These are phyloP conservation scores for Zizania palustris DNA, from an alignment of 202 grass and related monocot species.

Conservation along the genomic window DNA sequence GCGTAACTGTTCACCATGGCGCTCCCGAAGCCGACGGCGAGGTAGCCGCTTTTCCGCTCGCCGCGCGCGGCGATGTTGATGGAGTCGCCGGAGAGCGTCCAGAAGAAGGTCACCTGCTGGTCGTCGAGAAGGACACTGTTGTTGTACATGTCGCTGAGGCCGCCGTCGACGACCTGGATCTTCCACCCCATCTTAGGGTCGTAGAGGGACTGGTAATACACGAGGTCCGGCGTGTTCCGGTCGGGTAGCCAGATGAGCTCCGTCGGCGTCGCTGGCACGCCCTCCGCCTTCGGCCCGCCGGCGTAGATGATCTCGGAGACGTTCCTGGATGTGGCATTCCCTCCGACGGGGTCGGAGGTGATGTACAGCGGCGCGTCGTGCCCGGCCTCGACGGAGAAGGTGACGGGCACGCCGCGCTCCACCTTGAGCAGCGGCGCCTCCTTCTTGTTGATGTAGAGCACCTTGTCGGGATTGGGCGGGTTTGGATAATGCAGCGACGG, in stretches of 20 bases:
- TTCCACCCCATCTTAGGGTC: constrained; percentile 98
- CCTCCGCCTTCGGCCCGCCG: constrained; percentile 56
- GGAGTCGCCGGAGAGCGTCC: constrained; percentile 76
- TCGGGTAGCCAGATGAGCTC: constrained; percentile 79
- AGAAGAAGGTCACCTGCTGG: constrained; percentile 90
- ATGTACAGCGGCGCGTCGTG: constrained; percentile 86
- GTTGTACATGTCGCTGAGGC: constrained; percentile 98
- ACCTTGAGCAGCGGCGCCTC: constrained; percentile 92
- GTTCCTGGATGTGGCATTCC: constrained; percentile 79
- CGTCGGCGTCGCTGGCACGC: constrained; percentile 66
- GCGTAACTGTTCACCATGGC: constrained; percentile 88
- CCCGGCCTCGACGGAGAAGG: constrained; percentile 84
- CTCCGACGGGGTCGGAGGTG: constrained; percentile 74
- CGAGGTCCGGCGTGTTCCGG: constrained; percentile 82
- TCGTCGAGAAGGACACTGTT: constrained; percentile 92
- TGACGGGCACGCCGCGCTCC: constrained; percentile 88
- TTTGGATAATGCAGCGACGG: constrained; percentile 75
- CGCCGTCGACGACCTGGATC: constrained; percentile 86
- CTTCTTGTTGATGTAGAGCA: constrained; percentile 97
- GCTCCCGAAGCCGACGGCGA: constrained; percentile 80
- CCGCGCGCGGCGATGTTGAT: constrained; percentile 83
- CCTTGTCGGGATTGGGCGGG: constrained; percentile 72
- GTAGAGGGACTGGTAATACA: constrained; percentile 82
- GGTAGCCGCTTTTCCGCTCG: constrained; percentile 91
- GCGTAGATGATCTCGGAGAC: constrained; percentile 66